These are phyloP conservation scores for Tolypocladium paradoxum DNA, from an alignment of 2,329 filamentous ascomycete genomes.

Conservation along the genomic window DNA sequence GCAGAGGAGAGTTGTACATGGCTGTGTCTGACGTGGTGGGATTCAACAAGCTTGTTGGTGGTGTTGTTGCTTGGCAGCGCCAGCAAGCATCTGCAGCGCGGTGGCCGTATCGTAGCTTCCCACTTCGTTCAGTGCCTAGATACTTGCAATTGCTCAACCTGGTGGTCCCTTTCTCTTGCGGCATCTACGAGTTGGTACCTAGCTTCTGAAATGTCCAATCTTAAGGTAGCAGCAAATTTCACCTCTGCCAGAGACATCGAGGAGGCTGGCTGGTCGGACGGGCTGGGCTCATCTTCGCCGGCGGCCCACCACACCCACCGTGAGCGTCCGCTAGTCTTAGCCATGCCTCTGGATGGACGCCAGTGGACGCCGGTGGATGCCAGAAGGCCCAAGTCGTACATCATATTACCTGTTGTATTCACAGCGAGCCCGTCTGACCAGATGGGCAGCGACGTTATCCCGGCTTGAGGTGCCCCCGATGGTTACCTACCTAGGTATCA, in stretches of 20 bases:
- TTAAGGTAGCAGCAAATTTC: not conserved
- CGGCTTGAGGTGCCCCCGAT: too few species aligned
- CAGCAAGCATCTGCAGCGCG: not conserved
- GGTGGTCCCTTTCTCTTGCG: not conserved
- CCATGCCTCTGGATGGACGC: not conserved
- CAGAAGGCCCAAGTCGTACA: not conserved
- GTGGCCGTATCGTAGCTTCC: not conserved
- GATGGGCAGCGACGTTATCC: not conserved
- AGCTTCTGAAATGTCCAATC: not conserved
- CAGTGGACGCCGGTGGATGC: not conserved
- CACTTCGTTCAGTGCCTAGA: too few species aligned
- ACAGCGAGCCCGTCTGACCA: too few species aligned
- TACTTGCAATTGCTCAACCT: not conserved
- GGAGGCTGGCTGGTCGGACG: too few species aligned
- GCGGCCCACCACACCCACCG: not conserved
- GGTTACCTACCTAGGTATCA: too few species aligned
- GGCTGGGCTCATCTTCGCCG: not conserved
- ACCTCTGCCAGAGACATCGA: not conserved
- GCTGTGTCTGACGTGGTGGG: not conserved
- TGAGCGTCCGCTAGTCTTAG: not conserved
- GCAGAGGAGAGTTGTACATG: not conserved
- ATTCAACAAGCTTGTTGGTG: not conserved
- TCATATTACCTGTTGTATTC: too few species aligned
- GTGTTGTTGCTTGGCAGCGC: not conserved
- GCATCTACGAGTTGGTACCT: too few species aligned